phyloP scores from a whole-genome alignment of 306 rosid genomes.

The Coriaria nepalensis region DNA sequence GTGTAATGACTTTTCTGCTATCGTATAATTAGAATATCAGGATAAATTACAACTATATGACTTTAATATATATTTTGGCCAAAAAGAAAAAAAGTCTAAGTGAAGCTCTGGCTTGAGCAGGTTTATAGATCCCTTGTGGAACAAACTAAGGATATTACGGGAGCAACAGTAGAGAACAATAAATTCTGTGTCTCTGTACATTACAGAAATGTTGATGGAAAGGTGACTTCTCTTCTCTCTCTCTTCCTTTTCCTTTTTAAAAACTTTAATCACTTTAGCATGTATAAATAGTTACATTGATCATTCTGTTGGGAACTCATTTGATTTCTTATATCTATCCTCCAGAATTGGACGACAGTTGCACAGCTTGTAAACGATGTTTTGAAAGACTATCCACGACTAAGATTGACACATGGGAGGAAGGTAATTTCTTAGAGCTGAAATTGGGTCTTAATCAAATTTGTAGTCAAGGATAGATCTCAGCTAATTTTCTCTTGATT shows the following conservation, averaged over 20 bases:
- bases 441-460: slow-evolving; percentile 7
- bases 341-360: slow-evolving; percentile 61
- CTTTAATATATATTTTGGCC: too few relatives aligned
- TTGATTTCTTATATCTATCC: slow-evolving; percentile 3
- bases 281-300: background rate
- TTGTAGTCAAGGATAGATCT: background rate
- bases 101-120: slow-evolving; percentile 29
- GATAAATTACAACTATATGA: too few relatives aligned
- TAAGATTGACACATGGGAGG: slow-evolving; percentile 81
- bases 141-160: slow-evolving; percentile 49
- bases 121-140: slow-evolving; percentile 50
- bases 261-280: too few relatives aligned
- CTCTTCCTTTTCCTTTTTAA: background rate
- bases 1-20: slow-evolving; percentile 4
- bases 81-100: too few relatives aligned
- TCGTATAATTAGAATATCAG: slow-evolving; percentile 4
- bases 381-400: slow-evolving; percentile 49
- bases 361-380: slow-evolving; percentile 47
- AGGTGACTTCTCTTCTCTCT: slow-evolving; percentile 26
- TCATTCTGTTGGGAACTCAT: background rate
- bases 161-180: slow-evolving; percentile 70
- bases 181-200: slow-evolving; percentile 93
- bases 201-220: slow-evolving; percentile 84
- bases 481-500: background rate
- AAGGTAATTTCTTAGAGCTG: slow-evolving; percentile 39